Conservation (phyloP, 2,329 filamentous ascomycete genomes). For the Anthostomella pinea region DNA sequence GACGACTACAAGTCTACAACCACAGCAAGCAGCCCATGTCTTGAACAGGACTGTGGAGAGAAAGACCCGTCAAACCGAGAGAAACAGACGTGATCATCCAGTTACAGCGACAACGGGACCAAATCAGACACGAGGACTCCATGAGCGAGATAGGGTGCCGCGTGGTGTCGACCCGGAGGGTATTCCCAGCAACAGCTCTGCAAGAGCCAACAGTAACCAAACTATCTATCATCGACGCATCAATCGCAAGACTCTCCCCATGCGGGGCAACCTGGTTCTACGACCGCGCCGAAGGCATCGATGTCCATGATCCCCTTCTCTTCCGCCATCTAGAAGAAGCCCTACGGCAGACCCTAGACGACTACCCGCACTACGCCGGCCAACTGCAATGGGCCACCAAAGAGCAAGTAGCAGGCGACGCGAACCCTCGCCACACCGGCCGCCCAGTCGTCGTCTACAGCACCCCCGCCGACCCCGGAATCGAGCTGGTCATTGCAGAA, state of each 20-base stretch:
- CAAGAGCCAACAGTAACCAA: slow-evolving; percentile 13
- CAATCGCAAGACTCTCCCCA: slow-evolving; percentile 37
- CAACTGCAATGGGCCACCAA: slow-evolving; percentile 37
- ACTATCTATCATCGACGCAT: slow-evolving; percentile 43
- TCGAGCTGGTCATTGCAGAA: slow-evolving; percentile 36
- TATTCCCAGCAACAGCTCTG: slow-evolving; percentile 15
- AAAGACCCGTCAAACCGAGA: too few relatives aligned
- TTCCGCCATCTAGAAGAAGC: slow-evolving; percentile 22
- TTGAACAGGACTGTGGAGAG: too few relatives aligned
- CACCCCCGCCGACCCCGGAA: slow-evolving; percentile 37
- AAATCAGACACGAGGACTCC: too few relatives aligned
- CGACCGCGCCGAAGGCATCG: slow-evolving; percentile 16
- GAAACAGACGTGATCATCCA: too few relatives aligned
- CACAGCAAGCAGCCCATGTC: too few relatives aligned
- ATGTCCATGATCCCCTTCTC: slow-evolving; percentile 14
- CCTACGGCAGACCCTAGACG: slow-evolving; percentile 34
- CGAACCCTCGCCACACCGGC: slow-evolving; percentile 26
- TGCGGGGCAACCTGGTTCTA: slow-evolving; percentile 46
- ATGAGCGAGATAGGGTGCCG: slow-evolving; percentile 7
- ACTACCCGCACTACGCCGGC: slow-evolving; percentile 42
- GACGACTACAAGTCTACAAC: too few relatives aligned
- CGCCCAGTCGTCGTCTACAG: slow-evolving; percentile 37
- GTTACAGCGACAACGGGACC: too few relatives aligned
- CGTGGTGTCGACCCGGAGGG: slow-evolving; percentile 12
- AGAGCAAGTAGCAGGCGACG: slow-evolving; percentile 16